Base-by-base conservation (phyloP, 78 protist genomes). In the Guillardia theta region DNA sequence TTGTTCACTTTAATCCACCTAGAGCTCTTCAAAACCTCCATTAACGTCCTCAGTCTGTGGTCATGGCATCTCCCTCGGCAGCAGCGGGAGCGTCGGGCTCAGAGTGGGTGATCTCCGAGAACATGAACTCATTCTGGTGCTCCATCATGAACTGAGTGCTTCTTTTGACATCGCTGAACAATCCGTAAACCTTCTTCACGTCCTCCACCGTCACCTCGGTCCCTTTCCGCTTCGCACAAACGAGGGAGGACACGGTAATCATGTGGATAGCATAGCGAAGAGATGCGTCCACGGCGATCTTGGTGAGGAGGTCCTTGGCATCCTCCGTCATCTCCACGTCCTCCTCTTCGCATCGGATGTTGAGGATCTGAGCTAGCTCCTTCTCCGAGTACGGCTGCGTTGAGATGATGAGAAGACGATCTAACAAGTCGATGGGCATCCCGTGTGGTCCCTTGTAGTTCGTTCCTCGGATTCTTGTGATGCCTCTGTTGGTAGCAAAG, bases 401-500 rank as follows among this genome's bases (percentile, higher is more conserved):
- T 43, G 93, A 41, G 78, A 98, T 94, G 92, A 98, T 97, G 64
- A 97, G 94, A 0, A 96, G 64, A n/a, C 99, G 96, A 90, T 99
- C 99, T 41, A 99, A 95, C 70, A 99, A 93, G 88, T 99, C 99
- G 39, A 98, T 95, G 22, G 99, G 99, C 80, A 99, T 96, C 54
- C 99, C 99, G 95, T 99, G 99, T 30, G 99, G 99, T 8, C 97
- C 94, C 93, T 95, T 95, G 96, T 96, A 95, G 44, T 94, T 48
- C 5, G 99, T 98, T 27, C 99, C 99, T 39, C 99, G 93, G 95
- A 99, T 98, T 50, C 70, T 94, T 22, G 98, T 95, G 92, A 94
- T 94, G 43, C 99, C 99, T 22, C 99, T 78, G 93, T 99, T 99
- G 47, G 99, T 95, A 4, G 99, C 99, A 93, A 99, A 78, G 83